Conservation (phyloP, 2,329 filamentous ascomycete genomes). For the Fusarium sp. region DNA sequence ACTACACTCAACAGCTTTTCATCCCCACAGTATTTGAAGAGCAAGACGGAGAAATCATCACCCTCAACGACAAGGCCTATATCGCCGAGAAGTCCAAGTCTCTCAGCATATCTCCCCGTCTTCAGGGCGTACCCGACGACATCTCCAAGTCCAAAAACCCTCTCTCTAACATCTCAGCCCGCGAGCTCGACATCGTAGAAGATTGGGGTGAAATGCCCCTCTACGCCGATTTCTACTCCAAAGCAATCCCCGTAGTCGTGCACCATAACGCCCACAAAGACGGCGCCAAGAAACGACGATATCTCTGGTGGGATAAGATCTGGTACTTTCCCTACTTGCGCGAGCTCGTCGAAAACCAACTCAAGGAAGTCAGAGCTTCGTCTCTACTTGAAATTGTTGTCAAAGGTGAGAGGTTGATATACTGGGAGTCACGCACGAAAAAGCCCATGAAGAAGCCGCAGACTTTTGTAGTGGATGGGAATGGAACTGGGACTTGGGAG, state of each 20-base stretch:
- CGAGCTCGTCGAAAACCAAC: not conserved
- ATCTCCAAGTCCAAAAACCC: constrained; percentile 1
- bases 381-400: not conserved
- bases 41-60: constrained; percentile 30
- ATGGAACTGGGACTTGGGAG: fast-evolving
- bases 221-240: constrained; percentile 35
- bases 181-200: not conserved
- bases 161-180: fast-evolving
- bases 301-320: constrained; percentile 34
- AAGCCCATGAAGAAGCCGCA: constrained; percentile 13
- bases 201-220: constrained; percentile 40
- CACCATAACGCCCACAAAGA: constrained; percentile 40
- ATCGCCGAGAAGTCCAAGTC: constrained; percentile 17
- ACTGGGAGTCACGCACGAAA: constrained; percentile 14
- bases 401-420: not conserved
- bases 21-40: constrained; percentile 38
- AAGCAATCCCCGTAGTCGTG: constrained; percentile 28
- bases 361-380: not conserved
- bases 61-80: constrained; percentile 16
- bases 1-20: constrained; percentile 35
- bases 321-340: constrained; percentile 40
- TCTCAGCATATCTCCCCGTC: not conserved
- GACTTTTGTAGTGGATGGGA: not conserved
- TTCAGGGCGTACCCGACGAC: constrained; percentile 22
- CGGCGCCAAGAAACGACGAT: constrained; percentile 21